Evolutionary conservation across 805 yeast genomes (phyloP), one percentile per base, ranked within the genome.

Genomic region (Torulaspora gathmanii): DNA sequence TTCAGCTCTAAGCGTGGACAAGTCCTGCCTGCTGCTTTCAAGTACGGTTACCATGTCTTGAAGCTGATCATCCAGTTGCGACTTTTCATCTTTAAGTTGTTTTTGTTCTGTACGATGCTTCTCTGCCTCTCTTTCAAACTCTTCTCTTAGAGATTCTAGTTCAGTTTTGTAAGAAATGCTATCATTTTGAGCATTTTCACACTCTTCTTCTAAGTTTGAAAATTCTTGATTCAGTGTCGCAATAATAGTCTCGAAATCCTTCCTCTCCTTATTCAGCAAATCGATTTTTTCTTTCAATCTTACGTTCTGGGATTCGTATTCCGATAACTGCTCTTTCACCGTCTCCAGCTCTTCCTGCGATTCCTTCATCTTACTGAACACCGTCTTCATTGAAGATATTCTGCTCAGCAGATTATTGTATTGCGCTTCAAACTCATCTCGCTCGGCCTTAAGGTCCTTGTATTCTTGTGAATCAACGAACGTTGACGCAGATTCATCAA

Each of bases 361-460:
- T 46, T 78, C 83, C 57, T 84, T 82, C 86, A 84, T 83, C 52
- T 85, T 84, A 31, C 68, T 72, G 62, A 85, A 85, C 2, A 85
- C 75, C 0, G 82, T 69, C 53, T 83, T 85, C 91, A 85, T 84
- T 2, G 86, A 77, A 1, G 87, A 77, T 13, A 86, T 61, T 59
- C 83, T 74, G 50, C 77, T 78, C 47, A 86, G 63, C 26, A 86
- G 64, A 4, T 75, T 70, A 49, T 83, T 82, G 56, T 84, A 83
- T 50, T 80, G 79, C 1, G 72, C 69, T 53, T 82, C 79, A 23
- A 76, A 71, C 25, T 75, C 73, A 39, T 76, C 82, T 45, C 83
- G 72, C 55, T 82, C 87, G 28, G 70, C 67, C 25, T 69, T 70
- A 22, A 69, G 61, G 31, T 54, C 61, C 27, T 57, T 58, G 11